Evolutionary conservation across 169 alveolate genomes (phyloP).

Genomic region (Plasmodium reichenowi): DNA sequence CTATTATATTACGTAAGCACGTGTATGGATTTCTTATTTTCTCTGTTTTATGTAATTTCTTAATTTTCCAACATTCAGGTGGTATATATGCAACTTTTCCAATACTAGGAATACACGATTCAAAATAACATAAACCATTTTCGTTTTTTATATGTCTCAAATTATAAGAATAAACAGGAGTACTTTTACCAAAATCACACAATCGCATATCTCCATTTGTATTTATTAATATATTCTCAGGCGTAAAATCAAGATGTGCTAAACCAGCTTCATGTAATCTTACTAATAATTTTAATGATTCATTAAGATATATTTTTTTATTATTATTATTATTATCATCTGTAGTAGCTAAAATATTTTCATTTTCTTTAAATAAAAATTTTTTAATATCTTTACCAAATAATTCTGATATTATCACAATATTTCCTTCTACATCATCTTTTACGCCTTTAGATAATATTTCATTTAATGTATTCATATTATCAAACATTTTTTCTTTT

Average conservation of each 20-base stretch:
- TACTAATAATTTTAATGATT: constrained; percentile 75
- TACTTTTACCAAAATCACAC: constrained; percentile 86
- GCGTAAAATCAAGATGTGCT: constrained; percentile 86
- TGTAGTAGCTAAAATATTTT: constrained; percentile 34
- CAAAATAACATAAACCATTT: constrained; percentile 76
- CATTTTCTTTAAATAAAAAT: constrained; percentile 74
- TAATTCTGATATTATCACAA: constrained; percentile 79
- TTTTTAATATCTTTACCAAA: constrained; percentile 81
- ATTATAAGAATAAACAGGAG: constrained; percentile 81
- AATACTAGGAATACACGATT: constrained; percentile 87
- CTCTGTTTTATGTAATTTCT: constrained; percentile 74
- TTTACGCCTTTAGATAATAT: constrained; percentile 20
- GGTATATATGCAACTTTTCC: constrained; percentile 90
- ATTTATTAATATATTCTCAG: constrained; percentile 85
- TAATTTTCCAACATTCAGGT: constrained; percentile 87
- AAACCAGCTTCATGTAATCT: constrained; percentile 84
- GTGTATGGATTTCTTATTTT: constrained; percentile 35
- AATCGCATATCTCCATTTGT: constrained; percentile 78
- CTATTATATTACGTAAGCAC: constrained; percentile 16
- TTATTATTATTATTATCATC: constrained; percentile 72
- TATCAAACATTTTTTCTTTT: constrained; percentile 5
- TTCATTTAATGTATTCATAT: constrained; percentile 53
- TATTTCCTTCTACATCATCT: constrained; percentile 73
- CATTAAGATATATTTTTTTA: constrained; percentile 76
- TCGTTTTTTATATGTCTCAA: constrained; percentile 78